These are phyloP conservation scores for Aspergillus sp. DNA, from an alignment of 2,329 filamentous ascomycete genomes.

Conservation along the genomic window DNA sequence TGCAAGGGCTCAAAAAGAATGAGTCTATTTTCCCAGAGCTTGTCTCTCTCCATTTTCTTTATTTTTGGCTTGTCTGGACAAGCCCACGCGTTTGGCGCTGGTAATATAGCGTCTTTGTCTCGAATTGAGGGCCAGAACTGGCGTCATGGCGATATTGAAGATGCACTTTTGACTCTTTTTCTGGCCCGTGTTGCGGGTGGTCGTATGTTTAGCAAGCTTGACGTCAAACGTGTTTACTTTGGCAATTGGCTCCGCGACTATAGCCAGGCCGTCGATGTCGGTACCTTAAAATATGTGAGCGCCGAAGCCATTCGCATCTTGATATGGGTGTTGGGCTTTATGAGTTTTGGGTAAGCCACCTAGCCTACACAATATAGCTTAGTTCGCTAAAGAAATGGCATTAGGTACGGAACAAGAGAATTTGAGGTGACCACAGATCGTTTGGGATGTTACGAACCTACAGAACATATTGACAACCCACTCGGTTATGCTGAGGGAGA, in stretches of 20 bases:
- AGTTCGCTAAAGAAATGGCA: slow-evolving; percentile 1
- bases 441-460: slow-evolving; percentile 74
- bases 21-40: slow-evolving; percentile 13
- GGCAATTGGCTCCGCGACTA: slow-evolving; percentile 95
- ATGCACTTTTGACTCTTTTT: slow-evolving; percentile 71
- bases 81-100: slow-evolving; percentile 75
- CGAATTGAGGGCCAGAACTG: slow-evolving; percentile 82
- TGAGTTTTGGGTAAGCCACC: slow-evolving; percentile 69
- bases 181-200: slow-evolving; percentile 60
- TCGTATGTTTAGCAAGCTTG: slow-evolving; percentile 85
- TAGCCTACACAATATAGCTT: not conserved
- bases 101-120: slow-evolving; percentile 78
- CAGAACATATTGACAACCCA: slow-evolving; percentile 76
- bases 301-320: slow-evolving; percentile 86
- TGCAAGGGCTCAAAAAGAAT: slow-evolving; percentile 7
- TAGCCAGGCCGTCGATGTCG: slow-evolving; percentile 89
- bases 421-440: slow-evolving; percentile 78
- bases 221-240: slow-evolving; percentile 87
- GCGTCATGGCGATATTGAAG: slow-evolving; percentile 90
- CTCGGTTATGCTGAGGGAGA: slow-evolving; percentile 85
- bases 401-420: slow-evolving; percentile 63
- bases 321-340: slow-evolving; percentile 82
- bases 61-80: slow-evolving; percentile 65
- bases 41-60: slow-evolving; percentile 41
- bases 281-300: slow-evolving; percentile 84